These are phyloP conservation scores for Mycosphaerella sp. DNA, from an alignment of 2,329 filamentous ascomycete genomes.

Conservation along the genomic window DNA sequence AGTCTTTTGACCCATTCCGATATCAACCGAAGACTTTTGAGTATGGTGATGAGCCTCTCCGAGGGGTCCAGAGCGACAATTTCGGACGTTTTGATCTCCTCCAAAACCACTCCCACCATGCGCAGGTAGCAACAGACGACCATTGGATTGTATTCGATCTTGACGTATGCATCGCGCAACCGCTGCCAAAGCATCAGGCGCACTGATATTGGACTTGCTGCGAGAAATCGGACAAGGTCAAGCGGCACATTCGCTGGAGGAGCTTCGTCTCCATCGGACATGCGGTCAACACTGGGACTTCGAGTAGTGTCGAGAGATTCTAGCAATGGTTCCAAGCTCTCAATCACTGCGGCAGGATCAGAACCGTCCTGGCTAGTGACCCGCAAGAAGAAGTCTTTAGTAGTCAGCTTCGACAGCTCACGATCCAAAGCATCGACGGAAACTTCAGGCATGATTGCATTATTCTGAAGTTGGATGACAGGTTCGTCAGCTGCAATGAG, in stretches of 20 bases:
- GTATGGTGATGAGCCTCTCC: slow-evolving; percentile 61
- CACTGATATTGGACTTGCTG: slow-evolving; percentile 72
- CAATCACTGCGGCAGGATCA: slow-evolving; percentile 78
- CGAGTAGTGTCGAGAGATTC: slow-evolving; percentile 49
- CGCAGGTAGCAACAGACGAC: slow-evolving; percentile 80
- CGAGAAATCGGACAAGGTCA: slow-evolving; percentile 80
- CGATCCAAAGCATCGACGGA: slow-evolving; percentile 77
- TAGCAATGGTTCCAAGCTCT: slow-evolving; percentile 84
- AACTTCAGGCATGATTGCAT: slow-evolving; percentile 79
- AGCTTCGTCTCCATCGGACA: background rate
- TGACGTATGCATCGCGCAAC: slow-evolving; percentile 80
- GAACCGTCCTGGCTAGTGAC: slow-evolving; percentile 78
- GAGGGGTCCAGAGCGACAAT: slow-evolving; percentile 51
- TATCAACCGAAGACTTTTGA: slow-evolving; percentile 71
- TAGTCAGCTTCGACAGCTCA: slow-evolving; percentile 86
- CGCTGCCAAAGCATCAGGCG: slow-evolving; percentile 84
- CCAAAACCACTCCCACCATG: slow-evolving; percentile 75
- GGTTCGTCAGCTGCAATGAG: slow-evolving; percentile 45
- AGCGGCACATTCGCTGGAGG: slow-evolving; percentile 39
- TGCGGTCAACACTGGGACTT: background rate
- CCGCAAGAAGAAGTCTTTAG: slow-evolving; percentile 90
- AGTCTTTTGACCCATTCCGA: slow-evolving; percentile 69
- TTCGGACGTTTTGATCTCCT: slow-evolving; percentile 57
- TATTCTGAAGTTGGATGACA: slow-evolving; percentile 66
- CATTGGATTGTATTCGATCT: slow-evolving; percentile 79